Percentiles rank a stretch among this genome's conserved stretches.
Evolutionary conservation across 2,329 filamentous ascomycete species (phyloP).

Genomic region (Pseudopyricularia cyperi): DNA sequence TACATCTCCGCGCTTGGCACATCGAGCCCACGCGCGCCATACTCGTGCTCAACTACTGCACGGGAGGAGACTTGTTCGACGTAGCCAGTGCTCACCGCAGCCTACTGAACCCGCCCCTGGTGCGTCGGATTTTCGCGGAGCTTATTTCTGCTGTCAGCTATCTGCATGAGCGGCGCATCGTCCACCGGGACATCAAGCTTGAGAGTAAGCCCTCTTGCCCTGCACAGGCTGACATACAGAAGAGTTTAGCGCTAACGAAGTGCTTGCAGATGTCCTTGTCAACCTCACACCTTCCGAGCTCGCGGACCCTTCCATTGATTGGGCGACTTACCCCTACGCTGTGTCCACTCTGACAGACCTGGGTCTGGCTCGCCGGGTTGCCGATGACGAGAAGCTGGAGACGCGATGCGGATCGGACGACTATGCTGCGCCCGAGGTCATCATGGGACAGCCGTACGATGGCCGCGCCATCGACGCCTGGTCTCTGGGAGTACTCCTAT

Average conservation of each 20-base stretch:
- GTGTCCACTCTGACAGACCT: constrained; percentile 85
- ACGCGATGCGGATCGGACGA: constrained; percentile 94
- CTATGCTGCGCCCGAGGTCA: constrained; percentile 91
- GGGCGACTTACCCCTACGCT: constrained; percentile 64
- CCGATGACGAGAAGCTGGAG: constrained; percentile 76
- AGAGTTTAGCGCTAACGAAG: constrained; percentile 2
- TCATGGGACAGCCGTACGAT: constrained; percentile 91
- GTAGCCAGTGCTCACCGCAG: constrained; percentile 63
- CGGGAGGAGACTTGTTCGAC: constrained; percentile 90
- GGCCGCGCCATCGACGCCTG: constrained; percentile 86
- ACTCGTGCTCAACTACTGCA: constrained; percentile 80
- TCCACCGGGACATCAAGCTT: constrained; percentile 94
- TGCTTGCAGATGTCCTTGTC: constrained; percentile 65
- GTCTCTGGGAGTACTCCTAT: constrained; percentile 87
- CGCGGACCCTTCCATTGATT: constrained; percentile 49
- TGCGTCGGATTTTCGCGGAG: constrained; percentile 82
- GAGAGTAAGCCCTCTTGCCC: constrained; percentile 51
- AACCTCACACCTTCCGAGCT: constrained; percentile 63
- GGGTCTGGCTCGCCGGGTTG: constrained; percentile 74
- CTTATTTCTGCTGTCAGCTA: constrained; percentile 76
- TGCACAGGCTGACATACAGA: constrained; percentile 4
- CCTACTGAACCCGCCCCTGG: constrained; percentile 52
- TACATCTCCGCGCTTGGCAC: constrained; percentile 84
- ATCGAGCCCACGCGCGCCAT: constrained; percentile 73
- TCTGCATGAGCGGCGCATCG: constrained; percentile 73